phyloP scores from a whole-genome alignment of 768 basidiomycete species.

The Psilocybe subaeruginosa region DNA sequence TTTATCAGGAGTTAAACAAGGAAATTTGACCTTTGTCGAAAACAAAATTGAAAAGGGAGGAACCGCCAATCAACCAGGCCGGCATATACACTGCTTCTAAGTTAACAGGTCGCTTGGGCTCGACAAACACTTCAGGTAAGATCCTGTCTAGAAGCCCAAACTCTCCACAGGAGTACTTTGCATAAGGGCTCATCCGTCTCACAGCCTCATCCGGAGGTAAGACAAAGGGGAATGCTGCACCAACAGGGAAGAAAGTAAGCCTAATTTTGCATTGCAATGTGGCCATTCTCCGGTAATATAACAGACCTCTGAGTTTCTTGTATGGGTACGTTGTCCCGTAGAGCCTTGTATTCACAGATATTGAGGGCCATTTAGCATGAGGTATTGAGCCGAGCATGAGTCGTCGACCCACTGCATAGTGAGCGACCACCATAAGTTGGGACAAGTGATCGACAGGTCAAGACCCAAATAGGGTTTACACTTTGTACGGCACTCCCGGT shows the following conservation, averaged over 20 bases:
- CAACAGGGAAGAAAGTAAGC: neutral
- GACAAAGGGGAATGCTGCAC: slow-evolving; percentile 17
- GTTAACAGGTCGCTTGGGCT: slow-evolving; percentile 1
- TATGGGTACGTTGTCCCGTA: neutral
- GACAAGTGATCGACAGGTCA: too few species aligned
- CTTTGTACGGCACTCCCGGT: neutral
- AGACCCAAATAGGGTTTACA: neutral
- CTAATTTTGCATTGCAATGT: neutral
- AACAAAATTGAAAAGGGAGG: neutral
- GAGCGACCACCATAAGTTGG: neutral
- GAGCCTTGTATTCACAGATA: neutral
- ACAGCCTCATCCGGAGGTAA: slow-evolving; percentile 14
- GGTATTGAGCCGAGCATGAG: neutral
- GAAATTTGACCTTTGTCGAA: neutral
- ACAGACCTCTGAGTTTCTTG: slow-evolving; percentile 19
- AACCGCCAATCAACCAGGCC: slow-evolving; percentile 2
- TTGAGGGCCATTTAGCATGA: neutral
- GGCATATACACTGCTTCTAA: slow-evolving; percentile 6
- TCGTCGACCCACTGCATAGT: neutral
- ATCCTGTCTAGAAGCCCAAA: neutral
- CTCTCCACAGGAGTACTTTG: neutral
- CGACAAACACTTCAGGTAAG: neutral
- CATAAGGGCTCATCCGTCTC: slow-evolving; percentile 2
- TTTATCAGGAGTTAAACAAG: too few species aligned
- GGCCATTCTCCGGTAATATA: neutral